Conservation (phyloP, 805 yeast genomes). For the Wickerhamiella azyma region DNA sequence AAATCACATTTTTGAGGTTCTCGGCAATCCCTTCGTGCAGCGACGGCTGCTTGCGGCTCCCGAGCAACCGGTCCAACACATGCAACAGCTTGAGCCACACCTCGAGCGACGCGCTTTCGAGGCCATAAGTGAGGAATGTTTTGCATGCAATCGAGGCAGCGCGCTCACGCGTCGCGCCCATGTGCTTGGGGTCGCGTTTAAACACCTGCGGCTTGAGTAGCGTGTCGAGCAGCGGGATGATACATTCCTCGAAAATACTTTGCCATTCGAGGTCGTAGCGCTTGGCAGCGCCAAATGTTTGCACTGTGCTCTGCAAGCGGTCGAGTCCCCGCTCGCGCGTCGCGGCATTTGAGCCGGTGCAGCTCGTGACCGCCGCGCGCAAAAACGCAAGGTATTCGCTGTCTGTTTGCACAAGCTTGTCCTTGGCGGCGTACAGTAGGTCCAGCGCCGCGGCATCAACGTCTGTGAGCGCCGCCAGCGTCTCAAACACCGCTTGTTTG, state of each 20-base stretch:
- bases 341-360: background rate
- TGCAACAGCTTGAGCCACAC: conserved; percentile 28
- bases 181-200: conserved; percentile 48
- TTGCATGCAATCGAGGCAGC: conserved; percentile 57
- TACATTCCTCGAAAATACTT: conserved; percentile 51
- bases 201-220: conserved; percentile 51
- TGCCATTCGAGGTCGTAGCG: conserved; percentile 21
- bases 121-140: conserved; percentile 39
- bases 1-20: conserved; percentile 29
- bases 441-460: conserved; percentile 4
- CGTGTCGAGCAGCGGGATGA: conserved; percentile 59
- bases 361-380: conserved; percentile 1
- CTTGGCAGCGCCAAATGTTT: conserved; percentile 8
- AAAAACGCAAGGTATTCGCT: conserved; percentile 2
- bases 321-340: conserved; percentile 17
- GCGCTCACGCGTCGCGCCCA: conserved; percentile 51
- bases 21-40: conserved; percentile 29
- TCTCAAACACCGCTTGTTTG: background rate
- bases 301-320: conserved; percentile 37
- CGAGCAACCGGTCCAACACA: conserved; percentile 28
- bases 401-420: background rate
- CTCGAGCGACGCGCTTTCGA: conserved; percentile 21
- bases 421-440: background rate
- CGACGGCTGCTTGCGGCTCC: conserved; percentile 27
- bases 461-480: conserved; percentile 4